These are phyloP conservation scores for Trypanosoma mega DNA, from an alignment of 208 protist species.

Conservation along the genomic window DNA sequence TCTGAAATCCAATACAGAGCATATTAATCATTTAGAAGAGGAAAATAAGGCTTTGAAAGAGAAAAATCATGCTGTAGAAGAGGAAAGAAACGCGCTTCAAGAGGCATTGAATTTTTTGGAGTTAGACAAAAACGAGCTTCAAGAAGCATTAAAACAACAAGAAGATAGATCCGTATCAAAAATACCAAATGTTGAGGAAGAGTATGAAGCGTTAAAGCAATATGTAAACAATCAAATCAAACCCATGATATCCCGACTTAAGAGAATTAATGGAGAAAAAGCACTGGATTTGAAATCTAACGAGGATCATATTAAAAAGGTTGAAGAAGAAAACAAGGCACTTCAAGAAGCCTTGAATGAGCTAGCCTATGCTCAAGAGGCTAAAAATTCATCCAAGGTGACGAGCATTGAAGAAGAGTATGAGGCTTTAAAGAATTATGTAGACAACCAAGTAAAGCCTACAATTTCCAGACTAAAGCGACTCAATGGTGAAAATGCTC, in stretches of 20 bases:
- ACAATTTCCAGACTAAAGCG: background rate
- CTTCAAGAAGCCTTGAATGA: background rate
- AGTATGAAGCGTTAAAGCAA: slow-evolving; percentile 16
- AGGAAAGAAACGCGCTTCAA: too few relatives aligned
- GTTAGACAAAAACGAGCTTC: background rate
- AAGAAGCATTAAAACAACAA: too few relatives aligned
- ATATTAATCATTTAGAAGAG: background rate
- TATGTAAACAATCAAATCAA: slow-evolving; percentile 25
- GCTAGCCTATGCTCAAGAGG: background rate
- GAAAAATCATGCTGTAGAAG: too few relatives aligned
- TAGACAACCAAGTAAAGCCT: background rate
- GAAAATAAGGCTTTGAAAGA: background rate
- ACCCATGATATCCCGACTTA: slow-evolving; percentile 15
- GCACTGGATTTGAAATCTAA: background rate
- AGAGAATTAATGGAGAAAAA: slow-evolving; percentile 10
- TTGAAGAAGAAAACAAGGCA: background rate
- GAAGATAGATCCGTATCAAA: background rate
- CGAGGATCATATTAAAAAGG: background rate
- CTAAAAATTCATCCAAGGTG: background rate
- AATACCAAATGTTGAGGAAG: slow-evolving; percentile 6
- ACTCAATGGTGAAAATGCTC: background rate
- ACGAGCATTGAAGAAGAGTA: background rate
- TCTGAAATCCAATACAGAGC: background rate
- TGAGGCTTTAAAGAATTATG: background rate
- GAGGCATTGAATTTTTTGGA: background rate